A percentile compares a stretch with the other conserved stretches of the same genome.
These are phyloP conservation scores for Tricholoma sp. DNA, from an alignment of 768 basidiomycete genomes.

Conservation along the genomic window DNA sequence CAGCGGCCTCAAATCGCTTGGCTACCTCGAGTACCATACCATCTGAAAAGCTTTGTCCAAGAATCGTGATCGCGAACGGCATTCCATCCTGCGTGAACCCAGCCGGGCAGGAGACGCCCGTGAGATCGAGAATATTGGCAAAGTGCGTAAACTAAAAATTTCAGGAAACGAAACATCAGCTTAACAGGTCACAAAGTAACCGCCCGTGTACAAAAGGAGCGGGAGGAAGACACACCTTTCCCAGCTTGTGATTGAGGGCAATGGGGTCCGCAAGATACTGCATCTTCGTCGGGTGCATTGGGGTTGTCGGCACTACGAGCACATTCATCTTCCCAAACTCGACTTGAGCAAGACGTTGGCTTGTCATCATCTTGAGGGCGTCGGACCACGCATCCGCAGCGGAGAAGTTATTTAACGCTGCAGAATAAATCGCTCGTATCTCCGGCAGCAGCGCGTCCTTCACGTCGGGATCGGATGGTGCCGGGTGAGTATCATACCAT, in stretches of 20 bases:
- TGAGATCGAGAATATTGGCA: constrained; percentile 1
- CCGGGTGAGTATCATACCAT: not conserved
- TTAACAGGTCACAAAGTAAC: not conserved
- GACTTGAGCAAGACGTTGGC: not conserved
- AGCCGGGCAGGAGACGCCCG: not conserved
- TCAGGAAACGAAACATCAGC: not conserved
- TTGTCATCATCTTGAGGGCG: not conserved
- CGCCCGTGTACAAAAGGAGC: not conserved
- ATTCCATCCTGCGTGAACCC: not conserved
- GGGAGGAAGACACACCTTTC: not conserved
- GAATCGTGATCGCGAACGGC: constrained; percentile 1
- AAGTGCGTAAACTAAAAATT: not conserved
- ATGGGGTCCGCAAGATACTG: constrained; percentile 1
- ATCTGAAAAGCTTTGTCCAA: not conserved
- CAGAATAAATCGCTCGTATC: not conserved
- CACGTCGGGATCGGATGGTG: not conserved
- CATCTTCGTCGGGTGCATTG: not conserved
- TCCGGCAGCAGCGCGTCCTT: not conserved
- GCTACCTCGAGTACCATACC: constrained; percentile 1
- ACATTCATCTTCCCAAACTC: constrained; percentile 1
- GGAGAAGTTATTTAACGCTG: not conserved
- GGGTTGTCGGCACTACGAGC: not conserved
- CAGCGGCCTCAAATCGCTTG: not conserved
- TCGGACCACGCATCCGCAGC: not conserved
- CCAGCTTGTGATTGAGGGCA: not conserved